Conservation (phyloP, 257 asterid species). For the Nicotiana otophora region DNA sequence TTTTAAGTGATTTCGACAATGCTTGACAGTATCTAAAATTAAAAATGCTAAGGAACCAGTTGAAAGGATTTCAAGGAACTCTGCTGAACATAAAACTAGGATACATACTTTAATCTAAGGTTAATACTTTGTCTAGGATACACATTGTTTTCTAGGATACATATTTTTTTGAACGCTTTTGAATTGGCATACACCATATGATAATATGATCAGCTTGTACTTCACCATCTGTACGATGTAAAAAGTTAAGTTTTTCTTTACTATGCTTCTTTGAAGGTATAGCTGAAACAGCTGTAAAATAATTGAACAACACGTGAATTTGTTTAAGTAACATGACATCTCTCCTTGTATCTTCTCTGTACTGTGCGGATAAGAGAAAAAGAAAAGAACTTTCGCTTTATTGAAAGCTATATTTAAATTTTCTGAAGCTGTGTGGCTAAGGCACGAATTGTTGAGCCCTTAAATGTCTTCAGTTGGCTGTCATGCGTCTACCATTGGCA, state of each 20-base stretch:
- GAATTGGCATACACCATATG: background rate
- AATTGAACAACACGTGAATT: background rate
- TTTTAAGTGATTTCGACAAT: slow-evolving; percentile 71
- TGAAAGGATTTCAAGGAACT: background rate
- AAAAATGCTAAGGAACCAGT: slow-evolving; percentile 27
- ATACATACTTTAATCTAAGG: no score
- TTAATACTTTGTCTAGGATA: no score
- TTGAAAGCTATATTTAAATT: background rate
- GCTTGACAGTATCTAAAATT: slow-evolving; percentile 87
- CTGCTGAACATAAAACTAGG: background rate
- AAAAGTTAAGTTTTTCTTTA: background rate
- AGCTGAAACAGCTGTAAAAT: background rate
- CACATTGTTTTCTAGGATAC: no score
- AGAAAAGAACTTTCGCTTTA: background rate
- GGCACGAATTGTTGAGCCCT: no score
- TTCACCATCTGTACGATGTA: slow-evolving; percentile 1
- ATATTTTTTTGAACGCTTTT: no score
- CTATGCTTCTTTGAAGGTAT: background rate
- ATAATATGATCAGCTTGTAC: no score
- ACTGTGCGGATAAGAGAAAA: background rate
- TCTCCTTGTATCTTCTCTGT: background rate
- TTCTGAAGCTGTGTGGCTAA: background rate
- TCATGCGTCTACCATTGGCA: no score
- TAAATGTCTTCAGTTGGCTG: no score
- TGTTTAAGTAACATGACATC: background rate